phyloP scores from a whole-genome alignment of 164 flowering plant species.

The Magnolia officinalis region DNA sequence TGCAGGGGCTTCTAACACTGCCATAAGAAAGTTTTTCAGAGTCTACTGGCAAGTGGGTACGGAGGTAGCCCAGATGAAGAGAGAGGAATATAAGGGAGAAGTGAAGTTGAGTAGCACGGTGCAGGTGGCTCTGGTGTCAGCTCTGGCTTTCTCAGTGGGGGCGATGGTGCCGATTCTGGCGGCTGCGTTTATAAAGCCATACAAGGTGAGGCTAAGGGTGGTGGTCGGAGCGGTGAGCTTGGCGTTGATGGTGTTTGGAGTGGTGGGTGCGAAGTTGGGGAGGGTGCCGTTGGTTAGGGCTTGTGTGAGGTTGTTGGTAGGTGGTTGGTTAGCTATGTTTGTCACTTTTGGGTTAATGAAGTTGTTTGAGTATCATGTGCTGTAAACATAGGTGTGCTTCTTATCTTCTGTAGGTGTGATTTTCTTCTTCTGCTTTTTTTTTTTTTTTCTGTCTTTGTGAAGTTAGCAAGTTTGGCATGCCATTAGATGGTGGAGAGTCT shows the following conservation, averaged over 20 bases:
- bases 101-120: constrained; percentile 14
- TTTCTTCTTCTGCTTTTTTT: too few relatives aligned
- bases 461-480: neutral
- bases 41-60: constrained; percentile 30
- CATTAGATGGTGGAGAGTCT: too few relatives aligned
- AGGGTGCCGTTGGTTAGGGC: constrained; percentile 28
- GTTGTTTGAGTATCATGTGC: constrained; percentile 12
- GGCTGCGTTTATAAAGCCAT: constrained; percentile 15
- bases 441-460: too few relatives aligned
- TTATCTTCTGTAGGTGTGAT: too few relatives aligned
- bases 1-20: constrained; percentile 33
- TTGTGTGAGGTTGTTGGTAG: constrained; percentile 9
- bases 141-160: constrained; percentile 15
- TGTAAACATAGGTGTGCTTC: neutral
- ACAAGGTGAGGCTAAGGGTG: constrained; percentile 23
- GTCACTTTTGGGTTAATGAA: constrained; percentile 30
- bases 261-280: constrained; percentile 23
- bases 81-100: constrained; percentile 4
- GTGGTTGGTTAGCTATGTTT: constrained; percentile 34
- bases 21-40: constrained; percentile 26
- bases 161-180: constrained; percentile 22
- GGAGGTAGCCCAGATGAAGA: constrained; percentile 26
- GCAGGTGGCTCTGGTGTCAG: constrained; percentile 24
- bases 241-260: constrained; percentile 28
- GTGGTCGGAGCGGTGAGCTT: constrained; percentile 16